Evolutionary conservation across 768 basidiomycete species (phyloP).

Genomic region (Russula sp.): DNA sequence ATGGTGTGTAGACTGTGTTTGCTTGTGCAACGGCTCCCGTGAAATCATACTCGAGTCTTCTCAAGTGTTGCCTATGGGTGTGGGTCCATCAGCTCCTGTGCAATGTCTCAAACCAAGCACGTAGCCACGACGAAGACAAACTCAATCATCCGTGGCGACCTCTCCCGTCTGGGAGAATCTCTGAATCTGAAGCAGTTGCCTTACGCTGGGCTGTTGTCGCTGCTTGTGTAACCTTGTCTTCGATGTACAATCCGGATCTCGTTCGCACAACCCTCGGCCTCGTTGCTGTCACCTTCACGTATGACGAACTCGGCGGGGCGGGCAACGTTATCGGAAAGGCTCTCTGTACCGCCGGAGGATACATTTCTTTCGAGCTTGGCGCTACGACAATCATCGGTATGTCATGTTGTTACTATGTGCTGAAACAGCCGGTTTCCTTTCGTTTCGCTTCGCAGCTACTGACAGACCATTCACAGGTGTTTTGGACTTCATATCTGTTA

Average conservation of each 20-base stretch:
- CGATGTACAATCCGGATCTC: slow-evolving; percentile 24
- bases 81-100: slow-evolving; percentile 33
- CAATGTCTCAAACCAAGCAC: slow-evolving; percentile 34
- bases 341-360: slow-evolving; percentile 30
- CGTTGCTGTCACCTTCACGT: slow-evolving; percentile 27
- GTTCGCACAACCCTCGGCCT: slow-evolving; percentile 30
- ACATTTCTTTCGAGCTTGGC: slow-evolving; percentile 31
- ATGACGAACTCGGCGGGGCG: slow-evolving; percentile 24
- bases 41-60: slow-evolving; percentile 10
- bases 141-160: slow-evolving; percentile 34
- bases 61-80: slow-evolving; percentile 29
- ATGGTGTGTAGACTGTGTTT: slow-evolving; percentile 23
- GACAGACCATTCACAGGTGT: slow-evolving; percentile 2
- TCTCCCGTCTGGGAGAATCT: slow-evolving; percentile 32
- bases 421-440: neutral
- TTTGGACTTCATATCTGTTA: slow-evolving; percentile 26
- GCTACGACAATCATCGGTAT: slow-evolving; percentile 25
- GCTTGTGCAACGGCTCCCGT: slow-evolving; percentile 29
- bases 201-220: slow-evolving; percentile 30
- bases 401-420: slow-evolving; percentile 2
- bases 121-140: slow-evolving; percentile 31
- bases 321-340: slow-evolving; percentile 28
- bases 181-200: slow-evolving; percentile 22
- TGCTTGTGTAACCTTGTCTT: slow-evolving; percentile 27
- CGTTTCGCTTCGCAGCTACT: neutral